Conservation (phyloP, 345 rosid species). For the Physaria fendleri region DNA sequence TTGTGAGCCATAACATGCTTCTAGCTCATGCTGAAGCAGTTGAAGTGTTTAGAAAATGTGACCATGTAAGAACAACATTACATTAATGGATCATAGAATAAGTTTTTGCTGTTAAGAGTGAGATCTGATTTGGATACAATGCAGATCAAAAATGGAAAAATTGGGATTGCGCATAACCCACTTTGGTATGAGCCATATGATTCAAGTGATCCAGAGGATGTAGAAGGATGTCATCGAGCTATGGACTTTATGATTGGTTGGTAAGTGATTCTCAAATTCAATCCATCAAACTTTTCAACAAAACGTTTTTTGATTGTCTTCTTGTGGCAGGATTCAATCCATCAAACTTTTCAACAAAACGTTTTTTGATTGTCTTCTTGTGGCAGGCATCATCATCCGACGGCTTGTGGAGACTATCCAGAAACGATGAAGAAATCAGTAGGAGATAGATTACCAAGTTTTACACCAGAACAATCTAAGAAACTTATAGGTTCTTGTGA, state of each 20-base stretch:
- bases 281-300: too few relatives aligned
- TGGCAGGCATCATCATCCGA: conserved; percentile 46
- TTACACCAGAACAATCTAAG: conserved; percentile 40
- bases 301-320: conserved; percentile 5
- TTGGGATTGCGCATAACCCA: conserved; percentile 31
- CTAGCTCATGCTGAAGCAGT: conserved; percentile 32
- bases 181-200: conserved; percentile 34
- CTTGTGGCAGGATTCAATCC: conserved; percentile 23
- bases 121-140: neutral
- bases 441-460: conserved; percentile 51
- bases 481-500: conserved; percentile 47
- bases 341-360: too few relatives aligned
- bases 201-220: conserved; percentile 20
- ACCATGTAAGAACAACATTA: conserved; percentile 18
- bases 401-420: conserved; percentile 57
- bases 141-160: conserved; percentile 26
- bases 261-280: conserved; percentile 9
- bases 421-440: conserved; percentile 37
- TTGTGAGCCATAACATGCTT: conserved; percentile 33
- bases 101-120: neutral
- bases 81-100: neutral
- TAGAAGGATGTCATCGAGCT: conserved; percentile 27
- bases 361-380: conserved; percentile 7
- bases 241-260: conserved; percentile 38
- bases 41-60: conserved; percentile 29